phyloP scores from a whole-genome alignment of 108 stramenopile genomes.

The Pseudonitzschia pungens region DNA sequence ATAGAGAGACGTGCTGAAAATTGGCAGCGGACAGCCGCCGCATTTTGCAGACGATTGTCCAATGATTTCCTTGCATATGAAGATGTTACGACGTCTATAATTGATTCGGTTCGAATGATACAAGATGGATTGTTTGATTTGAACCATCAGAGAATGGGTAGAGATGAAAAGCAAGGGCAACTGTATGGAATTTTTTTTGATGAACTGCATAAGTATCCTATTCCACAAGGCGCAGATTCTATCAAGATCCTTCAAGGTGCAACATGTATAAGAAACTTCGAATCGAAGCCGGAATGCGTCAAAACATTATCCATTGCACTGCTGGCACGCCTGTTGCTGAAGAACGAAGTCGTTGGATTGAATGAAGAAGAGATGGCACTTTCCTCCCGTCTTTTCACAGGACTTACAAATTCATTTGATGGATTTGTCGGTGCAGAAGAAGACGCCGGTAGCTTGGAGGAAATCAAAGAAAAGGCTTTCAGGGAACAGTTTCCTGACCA shows the following conservation, averaged over 20 bases:
- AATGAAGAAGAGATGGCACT: not conserved
- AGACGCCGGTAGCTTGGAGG: constrained; percentile 35
- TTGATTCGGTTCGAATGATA: constrained; percentile 62
- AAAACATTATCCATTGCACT: constrained; percentile 21
- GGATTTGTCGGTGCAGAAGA: constrained; percentile 1
- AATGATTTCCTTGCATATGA: constrained; percentile 63
- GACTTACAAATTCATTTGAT: constrained; percentile 1
- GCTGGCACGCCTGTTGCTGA: constrained; percentile 19
- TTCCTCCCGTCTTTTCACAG: constrained; percentile 9
- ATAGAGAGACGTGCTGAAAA: constrained; percentile 54
- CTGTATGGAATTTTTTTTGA: constrained; percentile 5
- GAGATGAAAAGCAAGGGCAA: constrained; percentile 5
- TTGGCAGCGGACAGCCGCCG: constrained; percentile 74
- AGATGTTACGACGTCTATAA: constrained; percentile 72
- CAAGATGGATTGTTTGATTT: constrained; percentile 53
- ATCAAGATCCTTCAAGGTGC: constrained; percentile 7
- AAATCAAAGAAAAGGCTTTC: constrained; percentile 58
- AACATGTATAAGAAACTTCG: not conserved
- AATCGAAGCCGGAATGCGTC: constrained; percentile 6
- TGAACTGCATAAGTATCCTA: constrained; percentile 28
- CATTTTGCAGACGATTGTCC: constrained; percentile 66
- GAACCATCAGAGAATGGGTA: not conserved
- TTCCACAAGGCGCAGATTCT: constrained; percentile 4
- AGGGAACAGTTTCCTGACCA: constrained; percentile 93
- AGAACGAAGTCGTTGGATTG: constrained; percentile 21